These are phyloP conservation scores for Pseudogymnoascus sp. DNA, from an alignment of 2,329 filamentous ascomycete species.

Conservation along the genomic window DNA sequence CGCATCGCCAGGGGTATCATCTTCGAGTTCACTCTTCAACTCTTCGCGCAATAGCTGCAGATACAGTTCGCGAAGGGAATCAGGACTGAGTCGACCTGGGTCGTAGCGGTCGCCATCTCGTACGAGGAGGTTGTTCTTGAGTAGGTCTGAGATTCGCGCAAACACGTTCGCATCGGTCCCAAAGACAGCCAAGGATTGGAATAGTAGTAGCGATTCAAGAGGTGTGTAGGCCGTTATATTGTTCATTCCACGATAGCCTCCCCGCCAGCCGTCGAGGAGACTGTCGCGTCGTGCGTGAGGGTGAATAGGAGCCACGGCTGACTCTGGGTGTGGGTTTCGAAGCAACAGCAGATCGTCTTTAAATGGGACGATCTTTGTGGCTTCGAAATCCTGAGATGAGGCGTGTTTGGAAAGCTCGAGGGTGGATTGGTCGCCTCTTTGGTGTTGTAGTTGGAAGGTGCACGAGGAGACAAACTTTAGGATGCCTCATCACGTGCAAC, in stretches of 20 bases:
- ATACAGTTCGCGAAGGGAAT: conserved; percentile 73
- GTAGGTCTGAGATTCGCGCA: conserved; percentile 60
- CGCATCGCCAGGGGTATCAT: conserved; percentile 35
- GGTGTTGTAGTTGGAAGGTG: not conserved
- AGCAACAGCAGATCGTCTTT: not conserved
- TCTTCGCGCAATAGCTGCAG: conserved; percentile 69
- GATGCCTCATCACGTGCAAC: not conserved
- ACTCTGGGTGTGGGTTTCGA: not conserved
- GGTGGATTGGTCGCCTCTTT: conserved; percentile 1
- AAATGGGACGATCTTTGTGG: not conserved
- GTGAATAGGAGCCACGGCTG: conserved; percentile 46
- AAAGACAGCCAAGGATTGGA: conserved; percentile 66
- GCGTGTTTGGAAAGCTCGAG: not conserved
- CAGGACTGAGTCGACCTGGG: conserved; percentile 62
- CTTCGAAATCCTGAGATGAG: conserved; percentile 1
- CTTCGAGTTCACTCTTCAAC: conserved; percentile 42
- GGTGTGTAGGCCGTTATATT: conserved; percentile 61
- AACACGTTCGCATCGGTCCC: conserved; percentile 61
- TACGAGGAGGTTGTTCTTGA: conserved; percentile 67
- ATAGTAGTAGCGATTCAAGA: conserved; percentile 78
- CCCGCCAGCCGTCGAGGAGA: conserved; percentile 49
- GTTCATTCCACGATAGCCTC: conserved; percentile 48
- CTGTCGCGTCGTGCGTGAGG: conserved; percentile 43
- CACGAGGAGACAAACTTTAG: conserved; percentile 4
- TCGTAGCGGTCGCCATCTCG: conserved; percentile 64